Base-by-base conservation (phyloP, 208 protist genomes). In the Wallacemonas sp. region DNA sequence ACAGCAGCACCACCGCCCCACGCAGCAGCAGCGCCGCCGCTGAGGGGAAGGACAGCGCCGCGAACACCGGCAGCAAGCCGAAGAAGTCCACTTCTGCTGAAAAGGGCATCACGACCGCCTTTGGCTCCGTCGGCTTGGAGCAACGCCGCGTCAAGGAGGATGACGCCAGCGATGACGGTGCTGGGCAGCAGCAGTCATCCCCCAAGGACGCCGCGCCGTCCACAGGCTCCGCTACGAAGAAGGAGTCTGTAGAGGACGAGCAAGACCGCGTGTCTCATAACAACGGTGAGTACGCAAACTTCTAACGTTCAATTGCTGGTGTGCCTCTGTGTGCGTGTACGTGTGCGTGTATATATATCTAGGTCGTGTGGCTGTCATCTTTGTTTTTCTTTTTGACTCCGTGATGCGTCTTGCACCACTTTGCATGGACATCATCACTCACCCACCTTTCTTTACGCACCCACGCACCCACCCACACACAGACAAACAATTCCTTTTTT, bases 81-180 rank as follows among this genome's bases (percentile, higher is more conserved):
- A n/a, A n/a, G n/a, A n/a, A n/a, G n/a, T n/a, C n/a, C n/a, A n/a
- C 26, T n/a, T 14, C 49, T 14, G 39, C 21, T 5, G 52, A 58
- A 27, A 33, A 58, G 30, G 65, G 63, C 26, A 61, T 88, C 12
- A 74, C 52, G 47, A 92, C 89, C 19, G 73, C 74, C 54, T 95
- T 88, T 65, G 85, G 89, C 49, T 56, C 76, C 17, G 79, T 93
- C 26, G 64, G 74, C 16, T 48, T 70, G 30, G 87, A 93, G 65
- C 80, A 72, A 66, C 68, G 23, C 26, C 87, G 87, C 16, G 61
- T 83, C 26, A 16, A 38, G 29, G 83, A 87, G 24, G 65, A 61
- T 9, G 47, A 57, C 30, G 47, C 49, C 1, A 74, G 48, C 27
- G 65, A 58, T 9, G 46, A 63, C 16, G 41, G 47, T n/a, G 77